Conservation (phyloP, 768 basidiomycete species). For the Kwoniella newhampshirensis region DNA sequence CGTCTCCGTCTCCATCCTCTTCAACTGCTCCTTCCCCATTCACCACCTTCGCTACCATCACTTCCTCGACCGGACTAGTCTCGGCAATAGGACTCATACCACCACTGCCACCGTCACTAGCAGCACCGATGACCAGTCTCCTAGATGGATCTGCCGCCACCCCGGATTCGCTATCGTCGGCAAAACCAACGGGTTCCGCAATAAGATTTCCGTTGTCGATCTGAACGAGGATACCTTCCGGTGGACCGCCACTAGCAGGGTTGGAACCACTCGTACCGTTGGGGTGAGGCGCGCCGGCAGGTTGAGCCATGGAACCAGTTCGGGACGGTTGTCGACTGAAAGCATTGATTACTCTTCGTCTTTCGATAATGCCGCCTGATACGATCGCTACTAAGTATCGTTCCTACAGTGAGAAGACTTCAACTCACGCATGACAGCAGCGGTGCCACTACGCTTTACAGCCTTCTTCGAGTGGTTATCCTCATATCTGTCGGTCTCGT, state of each 20-base stretch:
- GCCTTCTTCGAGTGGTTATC: slow-evolving; percentile 77
- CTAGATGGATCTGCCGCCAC: not conserved
- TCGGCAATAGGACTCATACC: slow-evolving; percentile 18
- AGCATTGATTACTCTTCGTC: slow-evolving; percentile 42
- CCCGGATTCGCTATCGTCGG: slow-evolving; percentile 1
- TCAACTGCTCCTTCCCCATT: not conserved
- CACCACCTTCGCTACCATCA: not conserved
- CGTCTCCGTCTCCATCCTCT: not conserved
- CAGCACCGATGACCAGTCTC: slow-evolving; percentile 1
- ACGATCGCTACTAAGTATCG: too few species aligned
- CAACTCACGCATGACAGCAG: slow-evolving; percentile 64
- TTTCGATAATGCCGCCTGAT: slow-evolving; percentile 53
- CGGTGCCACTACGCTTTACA: slow-evolving; percentile 70
- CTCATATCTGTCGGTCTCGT: slow-evolving; percentile 87
- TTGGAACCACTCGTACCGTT: slow-evolving; percentile 7
- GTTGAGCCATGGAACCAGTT: not conserved
- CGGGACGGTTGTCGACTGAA: slow-evolving; percentile 39
- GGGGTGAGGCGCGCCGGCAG: not conserved
- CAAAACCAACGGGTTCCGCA: slow-evolving; percentile 25
- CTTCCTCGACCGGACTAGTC: slow-evolving; percentile 3
- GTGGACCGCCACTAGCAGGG: not conserved
- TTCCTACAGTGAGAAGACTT: not conserved
- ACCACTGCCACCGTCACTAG: not conserved
- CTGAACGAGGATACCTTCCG: slow-evolving; percentile 26
- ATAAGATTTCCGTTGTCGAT: slow-evolving; percentile 28